Conservation (phyloP, 768 basidiomycete genomes). For the Suillus weaverae region DNA sequence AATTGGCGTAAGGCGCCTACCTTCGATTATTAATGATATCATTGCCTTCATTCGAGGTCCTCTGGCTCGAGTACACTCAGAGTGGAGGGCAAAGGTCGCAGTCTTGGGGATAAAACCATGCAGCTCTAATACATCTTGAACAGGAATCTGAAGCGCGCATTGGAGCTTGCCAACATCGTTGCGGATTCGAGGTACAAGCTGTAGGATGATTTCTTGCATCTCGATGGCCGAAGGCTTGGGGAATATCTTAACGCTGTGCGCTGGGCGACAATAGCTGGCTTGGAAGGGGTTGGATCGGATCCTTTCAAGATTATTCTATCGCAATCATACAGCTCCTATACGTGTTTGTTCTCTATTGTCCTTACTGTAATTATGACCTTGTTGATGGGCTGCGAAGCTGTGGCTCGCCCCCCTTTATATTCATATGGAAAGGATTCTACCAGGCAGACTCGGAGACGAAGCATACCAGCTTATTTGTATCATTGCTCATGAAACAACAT, state of each 20-base stretch:
- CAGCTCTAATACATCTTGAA: neutral
- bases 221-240: conserved; percentile 58
- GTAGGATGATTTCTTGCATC: conserved; percentile 77
- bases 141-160: conserved; percentile 75
- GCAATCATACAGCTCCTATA: conserved; percentile 14
- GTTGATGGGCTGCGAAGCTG: neutral
- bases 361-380: neutral
- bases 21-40: no score
- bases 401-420: neutral
- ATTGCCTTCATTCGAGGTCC: no score
- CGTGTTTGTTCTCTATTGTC: neutral
- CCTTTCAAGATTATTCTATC: conserved; percentile 54
- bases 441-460: no score
- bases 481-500: no score
- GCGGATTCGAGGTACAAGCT: conserved; percentile 85
- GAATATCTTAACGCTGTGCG: conserved; percentile 78
- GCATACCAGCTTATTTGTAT: no score
- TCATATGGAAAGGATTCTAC: neutral
- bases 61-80: no score
- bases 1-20: no score
- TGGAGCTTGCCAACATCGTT: conserved; percentile 80
- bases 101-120: no score
- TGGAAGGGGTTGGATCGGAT: conserved; percentile 78
- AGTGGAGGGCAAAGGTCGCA: no score
- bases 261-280: conserved; percentile 65